Evolutionary conservation across 1,139 yeast genomes (phyloP).

Genomic region (Geotrichum reessii): DNA sequence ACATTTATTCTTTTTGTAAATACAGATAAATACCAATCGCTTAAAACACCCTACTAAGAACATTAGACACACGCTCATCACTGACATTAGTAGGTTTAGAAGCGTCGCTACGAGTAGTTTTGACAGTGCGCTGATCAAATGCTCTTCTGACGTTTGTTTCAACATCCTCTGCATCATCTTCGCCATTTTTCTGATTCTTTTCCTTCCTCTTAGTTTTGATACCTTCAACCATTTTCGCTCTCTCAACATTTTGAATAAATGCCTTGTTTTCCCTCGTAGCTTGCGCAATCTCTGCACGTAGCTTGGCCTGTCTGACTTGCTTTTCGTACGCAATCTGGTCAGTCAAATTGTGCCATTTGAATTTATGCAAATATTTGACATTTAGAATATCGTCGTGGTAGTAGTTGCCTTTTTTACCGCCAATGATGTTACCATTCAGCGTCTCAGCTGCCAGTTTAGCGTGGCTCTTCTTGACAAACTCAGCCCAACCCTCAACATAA

Average conservation of each 20-base stretch:
- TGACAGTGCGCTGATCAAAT: constrained; percentile 31
- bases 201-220: constrained; percentile 50
- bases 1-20: background rate
- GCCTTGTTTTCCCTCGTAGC: constrained; percentile 82
- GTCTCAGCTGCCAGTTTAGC: constrained; percentile 87
- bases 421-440: constrained; percentile 79
- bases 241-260: constrained; percentile 78
- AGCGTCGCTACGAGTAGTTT: constrained; percentile 24
- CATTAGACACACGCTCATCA: constrained; percentile 20
- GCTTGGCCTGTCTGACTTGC: constrained; percentile 79
- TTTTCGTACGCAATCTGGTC: constrained; percentile 90
- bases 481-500: constrained; percentile 97
- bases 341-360: constrained; percentile 92
- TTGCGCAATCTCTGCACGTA: constrained; percentile 82
- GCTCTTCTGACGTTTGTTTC: constrained; percentile 25
- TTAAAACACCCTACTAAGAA: constrained; percentile 24
- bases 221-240: constrained; percentile 69
- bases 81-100: constrained; percentile 16
- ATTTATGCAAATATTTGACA: constrained; percentile 80
- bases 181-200: constrained; percentile 18
- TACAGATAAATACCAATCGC: constrained; percentile 2
- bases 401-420: constrained; percentile 89
- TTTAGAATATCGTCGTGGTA: constrained; percentile 93
- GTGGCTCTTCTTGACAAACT: constrained; percentile 71
- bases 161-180: constrained; percentile 46